Conservation (phyloP, 768 basidiomycete genomes). For the Boletus rubescentipes region DNA sequence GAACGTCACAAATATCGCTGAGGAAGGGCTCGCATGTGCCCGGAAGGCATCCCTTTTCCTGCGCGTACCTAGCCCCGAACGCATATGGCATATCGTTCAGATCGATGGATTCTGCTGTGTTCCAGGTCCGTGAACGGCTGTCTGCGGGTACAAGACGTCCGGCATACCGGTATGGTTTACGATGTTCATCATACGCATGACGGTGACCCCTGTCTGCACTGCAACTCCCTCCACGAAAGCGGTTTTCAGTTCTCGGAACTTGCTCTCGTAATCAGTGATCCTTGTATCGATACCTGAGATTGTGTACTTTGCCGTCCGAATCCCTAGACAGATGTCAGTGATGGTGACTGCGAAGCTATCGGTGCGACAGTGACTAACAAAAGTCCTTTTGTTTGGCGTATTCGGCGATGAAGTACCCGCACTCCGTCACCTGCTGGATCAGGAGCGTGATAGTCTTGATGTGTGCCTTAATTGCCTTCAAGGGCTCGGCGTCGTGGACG, state of each 20-base stretch:
- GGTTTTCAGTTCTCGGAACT: too few species aligned
- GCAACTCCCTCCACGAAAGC: background rate
- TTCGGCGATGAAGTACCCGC: background rate
- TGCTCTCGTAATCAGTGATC: background rate
- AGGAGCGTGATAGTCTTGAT: background rate
- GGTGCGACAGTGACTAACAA: too few species aligned
- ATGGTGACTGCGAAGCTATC: background rate
- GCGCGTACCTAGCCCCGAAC: slow-evolving; percentile 7
- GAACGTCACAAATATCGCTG: background rate
- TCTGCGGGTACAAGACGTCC: background rate
- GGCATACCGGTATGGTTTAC: background rate
- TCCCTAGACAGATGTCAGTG: background rate
- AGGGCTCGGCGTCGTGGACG: background rate
- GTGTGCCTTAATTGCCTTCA: background rate
- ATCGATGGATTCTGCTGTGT: background rate
- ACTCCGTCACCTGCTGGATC: background rate
- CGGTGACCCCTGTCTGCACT: too few species aligned
- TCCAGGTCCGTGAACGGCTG: background rate
- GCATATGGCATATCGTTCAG: slow-evolving; percentile 8
- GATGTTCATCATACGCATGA: background rate
- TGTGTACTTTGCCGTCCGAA: background rate
- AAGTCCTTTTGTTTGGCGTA: too few species aligned
- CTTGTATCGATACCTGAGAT: background rate
- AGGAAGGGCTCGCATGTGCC: background rate
- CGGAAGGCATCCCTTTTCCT: slow-evolving; percentile 1